Evolutionary conservation across 2,329 filamentous ascomycete genomes (phyloP).

Genomic region (Pseudocercospora pini-densiflorae): DNA sequence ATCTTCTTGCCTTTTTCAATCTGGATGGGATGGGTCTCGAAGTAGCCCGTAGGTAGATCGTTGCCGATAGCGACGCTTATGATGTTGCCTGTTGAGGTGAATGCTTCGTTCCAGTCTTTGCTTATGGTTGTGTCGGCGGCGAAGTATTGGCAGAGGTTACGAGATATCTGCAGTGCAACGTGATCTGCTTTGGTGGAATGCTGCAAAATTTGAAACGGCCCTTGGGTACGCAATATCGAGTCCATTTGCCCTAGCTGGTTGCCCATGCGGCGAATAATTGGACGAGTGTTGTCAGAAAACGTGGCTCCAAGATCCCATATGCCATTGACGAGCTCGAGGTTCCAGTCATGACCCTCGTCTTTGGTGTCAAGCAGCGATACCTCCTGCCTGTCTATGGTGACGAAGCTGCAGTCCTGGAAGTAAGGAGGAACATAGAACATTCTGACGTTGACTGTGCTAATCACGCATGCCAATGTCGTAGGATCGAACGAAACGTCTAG

Average conservation of each 20-base stretch:
- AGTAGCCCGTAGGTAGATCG: constrained; percentile 28
- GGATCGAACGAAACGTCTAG: constrained; percentile 47
- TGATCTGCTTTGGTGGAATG: constrained; percentile 32
- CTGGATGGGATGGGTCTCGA: constrained; percentile 40
- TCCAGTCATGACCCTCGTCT: neutral
- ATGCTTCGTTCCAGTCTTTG: constrained; percentile 26
- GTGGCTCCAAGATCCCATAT: constrained; percentile 13
- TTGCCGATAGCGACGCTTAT: constrained; percentile 46
- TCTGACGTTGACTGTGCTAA: constrained; percentile 51
- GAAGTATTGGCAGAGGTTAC: constrained; percentile 64
- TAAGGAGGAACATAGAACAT: constrained; percentile 28
- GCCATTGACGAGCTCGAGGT: neutral
- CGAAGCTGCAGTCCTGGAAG: constrained; percentile 24
- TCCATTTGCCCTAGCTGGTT: constrained; percentile 59
- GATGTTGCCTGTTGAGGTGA: constrained; percentile 47
- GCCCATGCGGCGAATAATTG: constrained; percentile 42
- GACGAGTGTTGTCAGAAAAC: neutral
- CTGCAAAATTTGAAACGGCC: constrained; percentile 50
- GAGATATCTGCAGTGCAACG: constrained; percentile 59
- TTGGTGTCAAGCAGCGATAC: neutral
- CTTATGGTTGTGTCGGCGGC: constrained; percentile 55
- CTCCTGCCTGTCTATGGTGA: constrained; percentile 26
- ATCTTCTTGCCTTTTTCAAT: constrained; percentile 18
- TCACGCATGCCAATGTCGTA: constrained; percentile 38
- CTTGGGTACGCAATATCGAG: constrained; percentile 56